These are phyloP conservation scores for Oehlia diaphana DNA, from an alignment of 192 early-diverging fungal species.

Conservation along the genomic window DNA sequence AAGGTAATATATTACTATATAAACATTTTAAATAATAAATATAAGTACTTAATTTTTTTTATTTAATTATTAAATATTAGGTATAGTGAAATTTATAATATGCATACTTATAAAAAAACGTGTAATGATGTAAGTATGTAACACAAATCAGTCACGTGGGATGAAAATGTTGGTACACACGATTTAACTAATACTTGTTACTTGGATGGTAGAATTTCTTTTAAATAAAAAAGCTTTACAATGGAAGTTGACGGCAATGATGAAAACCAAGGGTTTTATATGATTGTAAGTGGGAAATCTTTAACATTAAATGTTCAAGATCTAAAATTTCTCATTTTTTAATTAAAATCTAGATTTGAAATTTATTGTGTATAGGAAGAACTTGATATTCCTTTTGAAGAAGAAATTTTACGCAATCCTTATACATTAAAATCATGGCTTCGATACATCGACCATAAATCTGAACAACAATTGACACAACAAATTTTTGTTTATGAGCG, in stretches of 20 bases:
- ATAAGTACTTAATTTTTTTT: no score
- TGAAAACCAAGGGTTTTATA: background rate
- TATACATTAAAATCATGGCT: conserved; percentile 81
- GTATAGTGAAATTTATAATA: no score
- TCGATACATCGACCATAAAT: conserved; percentile 89
- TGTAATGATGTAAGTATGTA: no score
- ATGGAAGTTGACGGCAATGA: background rate
- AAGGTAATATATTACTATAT: no score
- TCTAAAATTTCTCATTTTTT: background rate
- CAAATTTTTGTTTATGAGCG: conserved; percentile 82
- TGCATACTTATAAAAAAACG: no score
- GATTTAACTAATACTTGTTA: no score
- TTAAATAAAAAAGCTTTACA: background rate
- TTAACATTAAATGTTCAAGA: background rate
- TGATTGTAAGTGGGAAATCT: background rate
- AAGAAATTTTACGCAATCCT: conserved; percentile 66
- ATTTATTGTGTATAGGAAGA: conserved; percentile 41
- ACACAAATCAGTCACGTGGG: no score
- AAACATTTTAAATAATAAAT: no score
- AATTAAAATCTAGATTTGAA: background rate
- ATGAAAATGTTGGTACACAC: no score
- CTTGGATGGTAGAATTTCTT: no score
- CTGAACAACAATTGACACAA: conserved; percentile 40
- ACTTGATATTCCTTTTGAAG: conserved; percentile 67
- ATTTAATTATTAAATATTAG: no score